Base-by-base conservation (phyloP, 768 basidiomycete genomes). In the Piloderma croceum region DNA sequence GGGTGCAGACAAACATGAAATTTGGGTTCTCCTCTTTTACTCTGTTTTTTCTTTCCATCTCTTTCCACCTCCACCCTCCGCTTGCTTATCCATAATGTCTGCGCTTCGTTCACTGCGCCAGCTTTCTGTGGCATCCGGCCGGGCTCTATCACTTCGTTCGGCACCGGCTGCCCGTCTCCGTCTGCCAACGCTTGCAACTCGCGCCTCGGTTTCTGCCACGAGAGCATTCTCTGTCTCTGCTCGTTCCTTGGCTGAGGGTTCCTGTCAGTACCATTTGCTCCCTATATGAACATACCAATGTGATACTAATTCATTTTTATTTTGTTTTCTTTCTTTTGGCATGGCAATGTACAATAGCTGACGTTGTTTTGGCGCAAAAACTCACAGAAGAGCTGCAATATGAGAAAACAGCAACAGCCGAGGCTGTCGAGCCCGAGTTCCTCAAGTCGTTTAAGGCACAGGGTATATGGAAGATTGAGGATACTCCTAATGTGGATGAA, bases 341-440 rank as follows among this genome's bases (percentile, higher is more conserved):
- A n/a, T n/a, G n/a, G n/a, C n/a, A n/a, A n/a, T n/a, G n/a, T n/a
- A n/a, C n/a, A 5, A 32, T 50, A 88, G 89, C 81, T 43, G 89
- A 93, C 58, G 67, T 86, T 23, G 60, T 76, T 17, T 77, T 98
- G 31, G 69, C 79, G 7, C 73, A 83, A 56, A 89, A 85, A 52
- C 69, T 94, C 36, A 60, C 71, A 36, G 80, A 86, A 58, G 94
- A 98, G 68, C 71, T 96, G 52, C 70, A 81, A 53, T 96, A 85
- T 58, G 93, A 99, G 68, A 68, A 76, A 45, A 83, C 91, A 52
- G 57, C 63, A 23, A 54, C 56, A 23, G 40, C 55, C 9, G 43
- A 54, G 0, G 63, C 56, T 2, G 54, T 56, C 20, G 41, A 55
- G 20, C 91, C 92, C 21, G 86, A 87, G 34, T 93, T 90, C 58